Evolutionary conservation across 371 early-diverging fungal species (phyloP).

Genomic region (Batkoa obscura): DNA sequence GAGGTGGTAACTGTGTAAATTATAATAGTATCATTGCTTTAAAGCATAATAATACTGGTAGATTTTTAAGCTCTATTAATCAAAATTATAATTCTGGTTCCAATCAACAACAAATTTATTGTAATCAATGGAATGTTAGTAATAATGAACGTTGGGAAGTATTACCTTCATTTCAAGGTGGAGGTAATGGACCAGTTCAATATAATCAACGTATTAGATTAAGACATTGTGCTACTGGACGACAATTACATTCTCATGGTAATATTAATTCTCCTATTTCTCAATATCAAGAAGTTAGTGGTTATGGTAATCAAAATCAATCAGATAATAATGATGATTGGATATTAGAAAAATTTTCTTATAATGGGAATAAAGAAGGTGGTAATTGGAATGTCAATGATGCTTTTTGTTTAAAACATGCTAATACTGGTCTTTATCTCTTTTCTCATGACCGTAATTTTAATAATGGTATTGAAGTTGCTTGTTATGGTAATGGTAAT

Average conservation of each 20-base stretch:
- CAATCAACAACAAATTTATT: constrained; percentile 17
- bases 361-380: not conserved
- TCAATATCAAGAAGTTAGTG: constrained; percentile 37
- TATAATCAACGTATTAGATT: constrained; percentile 32
- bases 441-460: constrained; percentile 23
- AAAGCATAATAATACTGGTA: constrained; percentile 31
- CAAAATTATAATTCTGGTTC: constrained; percentile 22
- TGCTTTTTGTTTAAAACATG: constrained; percentile 25
- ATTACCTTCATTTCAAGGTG: constrained; percentile 17
- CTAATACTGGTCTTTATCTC: constrained; percentile 22
- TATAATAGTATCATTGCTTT: constrained; percentile 22
- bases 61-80: constrained; percentile 21
- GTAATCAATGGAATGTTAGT: constrained; percentile 15
- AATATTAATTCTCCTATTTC: constrained; percentile 24
- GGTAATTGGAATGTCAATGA: constrained; percentile 27
- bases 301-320: constrained; percentile 21
- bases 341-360: constrained; percentile 23
- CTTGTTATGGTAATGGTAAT: constrained; percentile 21
- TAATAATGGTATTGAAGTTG: constrained; percentile 22
- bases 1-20: not conserved
- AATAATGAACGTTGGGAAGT: constrained; percentile 26
- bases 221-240: constrained; percentile 22
- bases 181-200: constrained; percentile 14
- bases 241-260: constrained; percentile 33
- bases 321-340: constrained; percentile 39